Conservation (phyloP, 1,284 basidiomycete species). For the Ustilago shanxiensis region DNA sequence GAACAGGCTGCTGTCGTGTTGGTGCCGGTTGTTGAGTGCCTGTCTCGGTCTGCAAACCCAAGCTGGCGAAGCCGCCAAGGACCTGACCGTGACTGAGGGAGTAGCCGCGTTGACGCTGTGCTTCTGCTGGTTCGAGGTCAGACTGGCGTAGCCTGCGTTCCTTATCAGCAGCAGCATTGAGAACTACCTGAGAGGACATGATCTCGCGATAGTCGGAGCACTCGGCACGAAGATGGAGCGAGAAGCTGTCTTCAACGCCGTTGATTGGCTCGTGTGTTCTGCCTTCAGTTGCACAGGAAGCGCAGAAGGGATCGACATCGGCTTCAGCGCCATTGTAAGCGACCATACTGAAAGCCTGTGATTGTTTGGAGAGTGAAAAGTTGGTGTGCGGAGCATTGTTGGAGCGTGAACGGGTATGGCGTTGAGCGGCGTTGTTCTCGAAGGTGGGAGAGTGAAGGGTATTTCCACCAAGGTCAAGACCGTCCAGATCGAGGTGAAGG, state of each 20-base stretch:
- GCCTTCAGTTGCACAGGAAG: slow-evolving; percentile 1
- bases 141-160: slow-evolving; percentile 13
- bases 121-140: slow-evolving; percentile 2
- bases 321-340: slow-evolving; percentile 11
- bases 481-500: slow-evolving; percentile 55
- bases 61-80: slow-evolving; percentile 46
- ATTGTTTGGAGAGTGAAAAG: background rate
- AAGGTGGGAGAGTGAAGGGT: slow-evolving; percentile 1
- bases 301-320: slow-evolving; percentile 12
- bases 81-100: slow-evolving; percentile 44
- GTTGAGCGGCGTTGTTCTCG: background rate
- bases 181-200: slow-evolving; percentile 44
- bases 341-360: slow-evolving; percentile 1
- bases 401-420: slow-evolving; percentile 36
- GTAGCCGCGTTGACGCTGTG: slow-evolving; percentile 15
- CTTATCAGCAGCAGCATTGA: slow-evolving; percentile 34
- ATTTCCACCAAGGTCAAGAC: slow-evolving; percentile 58
- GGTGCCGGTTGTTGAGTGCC: slow-evolving; percentile 2
- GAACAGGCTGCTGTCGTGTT: slow-evolving; percentile 13
- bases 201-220: slow-evolving; percentile 61
- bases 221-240: slow-evolving; percentile 56
- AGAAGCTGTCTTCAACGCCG: slow-evolving; percentile 56
- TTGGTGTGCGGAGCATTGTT: slow-evolving; percentile 8
- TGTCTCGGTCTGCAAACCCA: slow-evolving; percentile 38
- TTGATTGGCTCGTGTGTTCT: slow-evolving; percentile 7